These are phyloP conservation scores for Gnetum montanum DNA, from an alignment of 75 land plant genomes.

Conservation along the genomic window DNA sequence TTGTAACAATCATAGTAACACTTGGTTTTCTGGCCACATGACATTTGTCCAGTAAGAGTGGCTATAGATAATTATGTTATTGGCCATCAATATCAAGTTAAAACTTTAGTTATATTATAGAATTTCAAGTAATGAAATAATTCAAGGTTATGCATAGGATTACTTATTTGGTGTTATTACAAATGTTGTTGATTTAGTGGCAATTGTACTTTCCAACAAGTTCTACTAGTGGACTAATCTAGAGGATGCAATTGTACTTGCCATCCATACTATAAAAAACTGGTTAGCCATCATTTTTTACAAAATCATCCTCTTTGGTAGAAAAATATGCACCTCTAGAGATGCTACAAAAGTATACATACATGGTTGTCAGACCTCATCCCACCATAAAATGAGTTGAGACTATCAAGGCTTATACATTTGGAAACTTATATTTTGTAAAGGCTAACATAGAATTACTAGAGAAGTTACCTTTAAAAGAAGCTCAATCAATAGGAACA, in stretches of 20 bases:
- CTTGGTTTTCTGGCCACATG: constrained; percentile 56
- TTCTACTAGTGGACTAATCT: constrained; percentile 94
- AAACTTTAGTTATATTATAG: constrained; percentile 73
- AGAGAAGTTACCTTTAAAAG: constrained; percentile 63
- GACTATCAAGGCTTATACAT: constrained; percentile 80
- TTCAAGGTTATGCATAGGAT: constrained; percentile 88
- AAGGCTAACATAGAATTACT: constrained; percentile 88
- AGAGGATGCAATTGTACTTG: constrained; percentile 75
- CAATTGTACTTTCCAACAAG: constrained; percentile 72
- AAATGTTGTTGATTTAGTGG: constrained; percentile 70
- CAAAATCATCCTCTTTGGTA: constrained; percentile 75
- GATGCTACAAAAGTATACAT: constrained; percentile 68
- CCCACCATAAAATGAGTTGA: constrained; percentile 52
- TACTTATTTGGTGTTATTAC: constrained; percentile 89
- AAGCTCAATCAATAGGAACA: constrained; percentile 90
- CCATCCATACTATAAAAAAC: constrained; percentile 72
- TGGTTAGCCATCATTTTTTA: constrained; percentile 83
- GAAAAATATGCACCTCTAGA: constrained; percentile 85
- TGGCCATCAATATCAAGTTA: constrained; percentile 60
- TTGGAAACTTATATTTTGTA: constrained; percentile 81
- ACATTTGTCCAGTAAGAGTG: constrained; percentile 35
- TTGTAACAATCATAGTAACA: constrained; percentile 91
- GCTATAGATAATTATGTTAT: constrained; percentile 67
- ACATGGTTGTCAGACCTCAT: constrained; percentile 54
- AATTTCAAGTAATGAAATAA: constrained; percentile 63